phyloP scores from a whole-genome alignment of 2,329 filamentous ascomycete species.

The Akanthomyces muscarius region DNA sequence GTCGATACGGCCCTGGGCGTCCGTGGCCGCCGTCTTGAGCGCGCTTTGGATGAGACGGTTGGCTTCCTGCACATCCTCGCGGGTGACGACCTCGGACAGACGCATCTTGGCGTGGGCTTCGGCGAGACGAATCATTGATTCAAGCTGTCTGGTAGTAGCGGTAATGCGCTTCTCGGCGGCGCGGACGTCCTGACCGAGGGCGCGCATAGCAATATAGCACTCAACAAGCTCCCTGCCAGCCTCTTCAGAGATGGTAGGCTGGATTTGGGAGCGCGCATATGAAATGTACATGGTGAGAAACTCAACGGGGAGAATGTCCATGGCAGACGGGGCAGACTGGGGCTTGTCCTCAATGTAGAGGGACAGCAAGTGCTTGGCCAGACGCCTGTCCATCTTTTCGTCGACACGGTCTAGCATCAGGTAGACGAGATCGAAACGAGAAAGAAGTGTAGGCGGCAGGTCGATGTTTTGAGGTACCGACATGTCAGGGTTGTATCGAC shows the following conservation, averaged over 20 bases:
- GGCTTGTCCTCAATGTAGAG: conserved; percentile 97
- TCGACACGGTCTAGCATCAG: conserved; percentile 92
- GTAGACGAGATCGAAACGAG: conserved; percentile 95
- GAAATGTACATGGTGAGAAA: conserved; percentile 97
- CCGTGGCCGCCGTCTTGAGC: conserved; percentile 95
- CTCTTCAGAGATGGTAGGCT: conserved; percentile 74
- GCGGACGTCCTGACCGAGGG: conserved; percentile 82
- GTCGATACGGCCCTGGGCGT: conserved; percentile 87
- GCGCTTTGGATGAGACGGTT: conserved; percentile 90
- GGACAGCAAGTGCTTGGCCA: conserved; percentile 88
- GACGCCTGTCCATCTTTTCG: conserved; percentile 79
- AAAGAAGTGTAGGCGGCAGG: conserved; percentile 87
- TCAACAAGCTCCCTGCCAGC: conserved; percentile 81
- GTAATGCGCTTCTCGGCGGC: conserved; percentile 93
- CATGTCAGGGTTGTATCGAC: conserved; percentile 93
- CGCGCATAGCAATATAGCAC: conserved; percentile 91
- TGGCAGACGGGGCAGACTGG: conserved; percentile 68
- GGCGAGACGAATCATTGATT: conserved; percentile 95
- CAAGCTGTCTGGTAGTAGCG: conserved; percentile 91
- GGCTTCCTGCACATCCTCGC: conserved; percentile 81
- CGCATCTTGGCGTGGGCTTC: conserved; percentile 99
- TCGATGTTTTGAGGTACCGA: conserved; percentile 98
- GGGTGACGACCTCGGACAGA: conserved; percentile 69
- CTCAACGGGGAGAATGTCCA: conserved; percentile 86
- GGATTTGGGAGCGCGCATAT: conserved; percentile 82